Evolutionary conservation across 164 flowering plant species (phyloP).

Genomic region (Liquidambar formosana): DNA sequence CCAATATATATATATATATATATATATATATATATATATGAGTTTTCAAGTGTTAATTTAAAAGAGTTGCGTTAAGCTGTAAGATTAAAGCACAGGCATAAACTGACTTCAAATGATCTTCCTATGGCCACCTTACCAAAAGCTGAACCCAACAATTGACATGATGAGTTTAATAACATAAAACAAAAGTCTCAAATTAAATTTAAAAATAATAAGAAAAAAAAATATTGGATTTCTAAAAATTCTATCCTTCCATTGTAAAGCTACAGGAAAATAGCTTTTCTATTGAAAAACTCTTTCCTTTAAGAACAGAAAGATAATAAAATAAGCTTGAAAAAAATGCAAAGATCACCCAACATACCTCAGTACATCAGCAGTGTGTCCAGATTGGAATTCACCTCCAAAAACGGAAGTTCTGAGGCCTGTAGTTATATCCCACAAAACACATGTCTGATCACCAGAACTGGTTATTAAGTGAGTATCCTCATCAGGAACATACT

Average conservation of each 20-base stretch:
- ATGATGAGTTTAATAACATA: neutral
- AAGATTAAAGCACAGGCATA: neutral
- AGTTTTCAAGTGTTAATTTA: neutral
- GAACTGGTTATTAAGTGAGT: slow-evolving; percentile 86
- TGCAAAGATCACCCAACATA: slow-evolving; percentile 20
- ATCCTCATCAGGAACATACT: slow-evolving; percentile 90
- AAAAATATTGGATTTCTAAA: too few species aligned
- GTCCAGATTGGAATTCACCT: slow-evolving; percentile 97
- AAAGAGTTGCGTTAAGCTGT: neutral
- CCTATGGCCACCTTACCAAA: neutral
- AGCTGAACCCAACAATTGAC: neutral
- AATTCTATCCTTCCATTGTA: too few species aligned
- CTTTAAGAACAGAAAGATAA: neutral
- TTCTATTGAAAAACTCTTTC: neutral
- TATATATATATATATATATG: too few species aligned
- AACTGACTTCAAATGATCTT: neutral
- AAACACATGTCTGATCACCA: slow-evolving; percentile 92
- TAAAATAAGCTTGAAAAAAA: neutral
- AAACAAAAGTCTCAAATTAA: neutral
- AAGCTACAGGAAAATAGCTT: too few species aligned
- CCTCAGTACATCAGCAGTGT: slow-evolving; percentile 92
- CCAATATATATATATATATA: too few species aligned
- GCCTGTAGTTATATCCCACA: slow-evolving; percentile 97
- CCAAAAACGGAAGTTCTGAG: slow-evolving; percentile 91
- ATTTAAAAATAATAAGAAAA: too few species aligned